These are phyloP conservation scores for Termitomyces sp. DNA, from an alignment of 768 basidiomycete species.

Conservation along the genomic window DNA sequence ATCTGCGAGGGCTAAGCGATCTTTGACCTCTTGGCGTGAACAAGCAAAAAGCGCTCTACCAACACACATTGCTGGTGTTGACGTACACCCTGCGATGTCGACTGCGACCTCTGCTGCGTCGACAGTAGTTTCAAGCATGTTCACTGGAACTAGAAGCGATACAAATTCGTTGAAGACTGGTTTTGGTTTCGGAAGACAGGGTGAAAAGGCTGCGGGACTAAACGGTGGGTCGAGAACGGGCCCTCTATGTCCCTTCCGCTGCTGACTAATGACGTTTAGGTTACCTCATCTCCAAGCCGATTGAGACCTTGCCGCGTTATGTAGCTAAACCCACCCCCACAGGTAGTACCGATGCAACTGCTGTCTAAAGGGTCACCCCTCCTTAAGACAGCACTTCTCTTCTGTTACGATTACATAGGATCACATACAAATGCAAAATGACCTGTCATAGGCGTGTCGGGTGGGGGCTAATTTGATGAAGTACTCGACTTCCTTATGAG, in stretches of 20 bases:
- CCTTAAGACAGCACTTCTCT: background rate
- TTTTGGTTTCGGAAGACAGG: conserved; percentile 77
- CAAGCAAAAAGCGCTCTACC: conserved; percentile 49
- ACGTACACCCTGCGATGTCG: conserved; percentile 28
- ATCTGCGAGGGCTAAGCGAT: conserved; percentile 54
- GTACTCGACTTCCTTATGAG: background rate
- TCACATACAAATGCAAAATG: background rate
- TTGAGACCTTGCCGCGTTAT: conserved; percentile 59
- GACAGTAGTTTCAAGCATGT: conserved; percentile 28
- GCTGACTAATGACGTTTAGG: conserved; percentile 20
- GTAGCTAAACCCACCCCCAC: conserved; percentile 27
- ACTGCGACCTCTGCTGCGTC: conserved; percentile 17
- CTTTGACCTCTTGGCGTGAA: conserved; percentile 59
- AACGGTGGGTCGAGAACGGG: conserved; percentile 34
- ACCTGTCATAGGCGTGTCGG: background rate
- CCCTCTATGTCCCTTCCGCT: background rate
- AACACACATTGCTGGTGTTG: conserved; percentile 33
- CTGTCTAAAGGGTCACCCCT: background rate
- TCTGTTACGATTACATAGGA: background rate
- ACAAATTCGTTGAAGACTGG: conserved; percentile 34
- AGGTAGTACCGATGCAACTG: conserved; percentile 4
- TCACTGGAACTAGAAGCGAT: conserved; percentile 15
- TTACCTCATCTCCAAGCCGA: conserved; percentile 54
- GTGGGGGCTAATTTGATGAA: background rate
- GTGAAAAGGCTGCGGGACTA: conserved; percentile 64